Evolutionary conservation across 768 basidiomycete genomes (phyloP).

Genomic region (Leucocoprinus sp.): DNA sequence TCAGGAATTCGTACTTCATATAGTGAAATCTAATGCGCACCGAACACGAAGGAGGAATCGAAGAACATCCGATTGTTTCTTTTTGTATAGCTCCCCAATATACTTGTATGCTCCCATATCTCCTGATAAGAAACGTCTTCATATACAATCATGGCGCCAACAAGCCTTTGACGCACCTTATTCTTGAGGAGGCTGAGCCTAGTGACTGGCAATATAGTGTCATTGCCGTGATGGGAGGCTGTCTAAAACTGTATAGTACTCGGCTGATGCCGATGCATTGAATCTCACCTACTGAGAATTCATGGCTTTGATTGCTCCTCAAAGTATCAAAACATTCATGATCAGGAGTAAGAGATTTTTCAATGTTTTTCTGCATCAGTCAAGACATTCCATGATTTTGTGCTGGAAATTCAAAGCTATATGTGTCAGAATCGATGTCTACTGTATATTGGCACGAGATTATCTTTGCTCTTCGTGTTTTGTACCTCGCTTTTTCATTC

Average conservation of each 20-base stretch:
- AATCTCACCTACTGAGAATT: too few species aligned
- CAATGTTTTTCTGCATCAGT: too few species aligned
- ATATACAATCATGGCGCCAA: slow-evolving; percentile 8
- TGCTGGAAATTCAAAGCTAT: too few species aligned
- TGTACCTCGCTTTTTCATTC: too few species aligned
- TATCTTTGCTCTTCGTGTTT: too few species aligned
- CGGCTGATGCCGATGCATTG: slow-evolving; percentile 24
- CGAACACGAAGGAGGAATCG: slow-evolving; percentile 97
- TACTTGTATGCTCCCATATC: slow-evolving; percentile 95
- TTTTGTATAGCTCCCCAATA: slow-evolving; percentile 95
- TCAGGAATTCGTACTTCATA: not conserved
- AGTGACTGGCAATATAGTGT: slow-evolving; percentile 20
- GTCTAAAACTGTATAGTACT: slow-evolving; percentile 30
- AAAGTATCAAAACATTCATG: too few species aligned
- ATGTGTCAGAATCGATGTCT: too few species aligned
- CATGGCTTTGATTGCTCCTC: too few species aligned
- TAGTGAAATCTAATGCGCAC: slow-evolving; percentile 33
- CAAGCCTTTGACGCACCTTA: slow-evolving; percentile 25
- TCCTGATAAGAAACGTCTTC: slow-evolving; percentile 20
- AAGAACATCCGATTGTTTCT: slow-evolving; percentile 95
- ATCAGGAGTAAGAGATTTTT: too few species aligned
- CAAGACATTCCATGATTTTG: too few species aligned
- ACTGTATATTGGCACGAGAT: too few species aligned
- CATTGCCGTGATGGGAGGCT: slow-evolving; percentile 20
- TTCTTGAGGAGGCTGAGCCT: slow-evolving; percentile 31